Evolutionary conservation across 2,329 filamentous ascomycete species (phyloP), one percentile per base, ranked within the genome.

Genomic region (Penicillium sp.): DNA sequence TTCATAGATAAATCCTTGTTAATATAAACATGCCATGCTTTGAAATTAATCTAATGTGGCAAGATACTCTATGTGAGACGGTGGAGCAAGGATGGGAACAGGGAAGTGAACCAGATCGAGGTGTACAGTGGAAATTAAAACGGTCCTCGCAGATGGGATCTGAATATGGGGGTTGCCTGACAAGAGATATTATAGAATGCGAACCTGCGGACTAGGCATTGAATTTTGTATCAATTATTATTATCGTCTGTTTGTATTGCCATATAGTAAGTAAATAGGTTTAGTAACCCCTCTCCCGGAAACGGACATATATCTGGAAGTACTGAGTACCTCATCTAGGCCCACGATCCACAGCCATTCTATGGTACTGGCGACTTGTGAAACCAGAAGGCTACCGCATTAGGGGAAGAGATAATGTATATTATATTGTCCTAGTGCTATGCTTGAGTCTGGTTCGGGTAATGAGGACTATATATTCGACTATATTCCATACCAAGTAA

Each of bases 1-100:
- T 9, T 16, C 17, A 33, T 11, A 12, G 22, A 31, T 9, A 10
- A 14, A 31, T 22, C 22, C 17, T 3, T 22, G 4, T 22, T 22
- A 22, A 22, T 22, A 22, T 22, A 22, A 22, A 22, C 8, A 14
- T 16, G 28, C 4, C 28, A 31, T 33, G 31, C 7, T 37, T 6
- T 11, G 3, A 3, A 28, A 14, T 26, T 35, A 44, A 50, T 50
- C 35, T 41, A 37, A n/a, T 19, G 60, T 59, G 58, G 58, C 59
- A 52, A 61, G 16, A 38, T 47, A 62, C 57, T 64, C 19, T 57
- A 64, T 16, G 36, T 58, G 62, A 62, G 60, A 65, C 62, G 25
- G 59, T 59, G 56, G 57, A 56, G 52, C n/a, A 41, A 26, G n/a
- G 53, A 63, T 61, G 50, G 46, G 44, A 57, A 37, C 57, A 56